phyloP scores from a whole-genome alignment of 2,329 filamentous ascomycete genomes.

The Botryosphaeria dothidea region DNA sequence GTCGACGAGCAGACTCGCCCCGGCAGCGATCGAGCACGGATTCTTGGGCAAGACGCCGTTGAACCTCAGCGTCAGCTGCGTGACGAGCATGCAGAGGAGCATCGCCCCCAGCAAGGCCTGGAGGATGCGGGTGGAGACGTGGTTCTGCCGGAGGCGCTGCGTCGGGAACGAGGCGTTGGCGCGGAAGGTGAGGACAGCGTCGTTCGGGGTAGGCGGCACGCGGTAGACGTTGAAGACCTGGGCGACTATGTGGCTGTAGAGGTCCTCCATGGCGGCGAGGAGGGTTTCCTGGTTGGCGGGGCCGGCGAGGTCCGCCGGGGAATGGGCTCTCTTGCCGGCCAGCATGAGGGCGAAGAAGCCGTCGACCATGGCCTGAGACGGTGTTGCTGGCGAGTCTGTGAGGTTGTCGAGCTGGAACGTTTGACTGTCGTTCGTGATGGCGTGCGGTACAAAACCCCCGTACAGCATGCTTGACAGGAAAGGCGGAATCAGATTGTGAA shows the following conservation, averaged over 20 bases:
- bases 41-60: neutral
- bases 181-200: neutral
- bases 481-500: too few relatives aligned
- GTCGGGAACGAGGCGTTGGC: neutral
- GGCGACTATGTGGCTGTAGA: neutral
- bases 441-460: too few relatives aligned
- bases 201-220: neutral
- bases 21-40: slow-evolving; percentile 7
- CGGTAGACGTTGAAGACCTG: neutral
- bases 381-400: neutral
- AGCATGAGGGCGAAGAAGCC: neutral
- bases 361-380: neutral
- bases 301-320: neutral
- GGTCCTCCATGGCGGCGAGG: neutral
- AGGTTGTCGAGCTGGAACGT: neutral
- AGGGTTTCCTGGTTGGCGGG: neutral
- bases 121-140: neutral
- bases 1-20: slow-evolving; percentile 11
- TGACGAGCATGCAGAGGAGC: neutral
- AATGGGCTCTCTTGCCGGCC: neutral
- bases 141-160: neutral
- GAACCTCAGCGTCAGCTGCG: neutral
- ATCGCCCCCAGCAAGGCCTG: neutral
- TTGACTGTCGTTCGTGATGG: too few relatives aligned
- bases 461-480: too few relatives aligned